Evolutionary conservation across 306 rosid species (phyloP).

Genomic region (Cicer cuneatum): DNA sequence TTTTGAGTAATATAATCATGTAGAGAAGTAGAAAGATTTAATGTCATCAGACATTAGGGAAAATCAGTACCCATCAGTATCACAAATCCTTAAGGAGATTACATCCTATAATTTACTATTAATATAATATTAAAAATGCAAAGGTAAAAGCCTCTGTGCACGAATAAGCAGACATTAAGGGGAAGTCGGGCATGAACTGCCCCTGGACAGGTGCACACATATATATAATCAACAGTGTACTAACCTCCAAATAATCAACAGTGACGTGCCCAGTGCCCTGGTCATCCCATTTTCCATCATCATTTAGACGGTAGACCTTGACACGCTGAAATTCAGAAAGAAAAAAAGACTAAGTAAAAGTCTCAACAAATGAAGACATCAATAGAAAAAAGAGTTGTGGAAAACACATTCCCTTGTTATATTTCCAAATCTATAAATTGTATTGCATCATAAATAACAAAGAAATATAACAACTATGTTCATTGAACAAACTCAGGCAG

Average conservation of each 20-base stretch:
- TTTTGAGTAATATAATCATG: conserved; percentile 3
- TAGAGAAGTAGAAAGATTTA: conserved; percentile 3
- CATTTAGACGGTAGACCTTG: conserved; percentile 86
- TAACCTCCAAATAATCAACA: conserved; percentile 89
- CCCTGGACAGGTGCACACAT: neutral
- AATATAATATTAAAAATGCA: conserved; percentile 4
- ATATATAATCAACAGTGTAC: conserved; percentile 33
- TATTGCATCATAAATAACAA: conserved; percentile 18
- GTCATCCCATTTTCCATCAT: conserved; percentile 96
- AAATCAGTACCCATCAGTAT: neutral
- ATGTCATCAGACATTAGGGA: conserved; percentile 11
- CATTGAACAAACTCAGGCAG: conserved; percentile 33
- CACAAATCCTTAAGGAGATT: conserved; percentile 12
- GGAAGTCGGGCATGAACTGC: conserved; percentile 15
- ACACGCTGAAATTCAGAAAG: conserved; percentile 76
- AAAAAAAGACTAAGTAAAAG: conserved; percentile 13
- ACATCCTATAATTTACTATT: neutral
- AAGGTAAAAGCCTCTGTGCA: conserved; percentile 15
- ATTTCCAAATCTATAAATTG: conserved; percentile 32
- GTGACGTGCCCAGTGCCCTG: conserved; percentile 95
- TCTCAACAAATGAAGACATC: conserved; percentile 22
- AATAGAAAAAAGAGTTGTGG: neutral
- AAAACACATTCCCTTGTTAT: neutral
- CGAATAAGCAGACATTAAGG: conserved; percentile 33
- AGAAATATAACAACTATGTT: conserved; percentile 21